Percentiles rank a stretch among this genome's conserved stretches.
Evolutionary conservation across 176 grass and related monocot genomes (phyloP).

Genomic region (Thalia dealbata): DNA sequence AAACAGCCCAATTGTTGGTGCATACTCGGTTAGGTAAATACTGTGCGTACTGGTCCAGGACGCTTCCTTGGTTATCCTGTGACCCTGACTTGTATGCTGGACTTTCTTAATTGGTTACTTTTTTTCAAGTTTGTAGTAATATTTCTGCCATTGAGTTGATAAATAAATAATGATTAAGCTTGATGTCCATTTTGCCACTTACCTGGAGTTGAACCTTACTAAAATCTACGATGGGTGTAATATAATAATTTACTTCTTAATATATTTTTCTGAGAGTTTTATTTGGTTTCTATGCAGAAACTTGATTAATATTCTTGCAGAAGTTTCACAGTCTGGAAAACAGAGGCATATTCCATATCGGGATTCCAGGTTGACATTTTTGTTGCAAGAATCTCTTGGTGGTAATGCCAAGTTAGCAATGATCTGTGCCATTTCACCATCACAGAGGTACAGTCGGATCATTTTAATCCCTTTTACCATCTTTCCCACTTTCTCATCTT

Average conservation of each 20-base stretch:
- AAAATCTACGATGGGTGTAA: too few species aligned
- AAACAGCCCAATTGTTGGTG: too few species aligned
- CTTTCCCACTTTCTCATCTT: neutral
- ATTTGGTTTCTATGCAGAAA: constrained; percentile 49
- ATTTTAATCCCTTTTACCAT: neutral
- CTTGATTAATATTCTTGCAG: constrained; percentile 88
- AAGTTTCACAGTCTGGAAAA: constrained; percentile 82
- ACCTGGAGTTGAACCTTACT: too few species aligned
- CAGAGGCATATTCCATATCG: constrained; percentile 91
- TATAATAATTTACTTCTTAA: neutral
- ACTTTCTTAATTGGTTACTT: too few species aligned
- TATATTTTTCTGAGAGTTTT: constrained; percentile 10
- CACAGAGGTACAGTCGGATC: constrained; percentile 38
- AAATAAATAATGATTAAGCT: too few species aligned
- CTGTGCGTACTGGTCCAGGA: too few species aligned
- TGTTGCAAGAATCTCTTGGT: constrained; percentile 93
- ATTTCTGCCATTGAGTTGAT: too few species aligned
- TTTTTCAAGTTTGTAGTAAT: too few species aligned
- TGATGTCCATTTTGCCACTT: too few species aligned
- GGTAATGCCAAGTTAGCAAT: constrained; percentile 97
- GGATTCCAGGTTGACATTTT: constrained; percentile 86
- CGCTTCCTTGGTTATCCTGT: too few species aligned
- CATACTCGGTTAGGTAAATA: too few species aligned
- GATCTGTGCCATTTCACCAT: constrained; percentile 86
- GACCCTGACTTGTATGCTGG: too few species aligned